phyloP scores from a whole-genome alignment of 371 early-diverging fungal genomes.

The Batrachochytrium dendrobatidis region DNA sequence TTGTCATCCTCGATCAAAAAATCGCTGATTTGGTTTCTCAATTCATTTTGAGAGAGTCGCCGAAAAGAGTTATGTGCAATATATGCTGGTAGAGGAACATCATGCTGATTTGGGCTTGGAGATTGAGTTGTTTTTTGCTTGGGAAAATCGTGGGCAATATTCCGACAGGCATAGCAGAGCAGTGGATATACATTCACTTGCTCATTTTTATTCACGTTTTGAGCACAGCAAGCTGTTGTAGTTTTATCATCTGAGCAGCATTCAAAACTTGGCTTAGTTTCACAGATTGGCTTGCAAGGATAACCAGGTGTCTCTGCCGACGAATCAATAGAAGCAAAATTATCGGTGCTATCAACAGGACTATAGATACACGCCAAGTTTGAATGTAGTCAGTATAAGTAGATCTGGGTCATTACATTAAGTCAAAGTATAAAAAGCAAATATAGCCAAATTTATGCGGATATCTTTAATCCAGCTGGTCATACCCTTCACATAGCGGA shows the following conservation, averaged over 20 bases:
- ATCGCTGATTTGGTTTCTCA: neutral
- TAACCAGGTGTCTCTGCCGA: neutral
- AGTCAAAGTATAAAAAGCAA: too few relatives aligned
- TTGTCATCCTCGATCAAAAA: neutral
- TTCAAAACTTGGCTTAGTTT: constrained; percentile 7
- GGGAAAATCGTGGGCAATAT: constrained; percentile 18
- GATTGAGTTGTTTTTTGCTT: neutral
- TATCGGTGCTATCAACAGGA: too few relatives aligned
- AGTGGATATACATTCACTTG: constrained; percentile 2
- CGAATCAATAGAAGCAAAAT: neutral
- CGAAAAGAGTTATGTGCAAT: neutral
- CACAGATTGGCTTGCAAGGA: neutral
- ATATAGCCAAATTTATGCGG: too few relatives aligned
- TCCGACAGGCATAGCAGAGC: constrained; percentile 30
- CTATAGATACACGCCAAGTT: neutral
- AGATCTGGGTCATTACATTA: too few relatives aligned
- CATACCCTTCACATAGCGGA: constrained; percentile 31
- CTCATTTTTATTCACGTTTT: neutral
- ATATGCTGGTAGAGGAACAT: neutral
- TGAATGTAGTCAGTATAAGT: neutral
- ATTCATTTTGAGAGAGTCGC: neutral
- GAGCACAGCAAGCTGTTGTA: neutral
- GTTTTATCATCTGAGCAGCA: constrained; percentile 8
- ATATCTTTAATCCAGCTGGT: too few relatives aligned
- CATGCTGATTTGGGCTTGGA: neutral